These are phyloP conservation scores for Curvularia spicifera DNA, from an alignment of 2,329 filamentous ascomycete species.

Conservation along the genomic window DNA sequence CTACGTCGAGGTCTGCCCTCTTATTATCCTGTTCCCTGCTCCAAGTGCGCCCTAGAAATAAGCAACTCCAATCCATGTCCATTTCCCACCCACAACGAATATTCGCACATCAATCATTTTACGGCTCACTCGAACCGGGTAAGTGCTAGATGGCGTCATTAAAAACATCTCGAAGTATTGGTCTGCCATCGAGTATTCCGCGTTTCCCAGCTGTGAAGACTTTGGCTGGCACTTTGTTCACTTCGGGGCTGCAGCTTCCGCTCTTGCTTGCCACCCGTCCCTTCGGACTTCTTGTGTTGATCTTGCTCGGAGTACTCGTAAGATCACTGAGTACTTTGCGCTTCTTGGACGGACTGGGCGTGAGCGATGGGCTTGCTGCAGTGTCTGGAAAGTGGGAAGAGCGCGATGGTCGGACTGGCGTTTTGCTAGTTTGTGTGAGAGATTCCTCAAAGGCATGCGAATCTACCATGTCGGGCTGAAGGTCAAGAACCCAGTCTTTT, in stretches of 20 bases:
- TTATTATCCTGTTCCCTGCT: background rate
- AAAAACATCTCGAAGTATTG: conserved; percentile 76
- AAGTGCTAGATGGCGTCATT: conserved; percentile 58
- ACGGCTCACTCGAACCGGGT: background rate
- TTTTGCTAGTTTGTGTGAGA: conserved; percentile 47
- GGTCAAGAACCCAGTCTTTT: conserved; percentile 78
- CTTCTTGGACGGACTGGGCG: conserved; percentile 44
- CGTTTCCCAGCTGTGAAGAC: conserved; percentile 63
- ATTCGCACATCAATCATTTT: background rate
- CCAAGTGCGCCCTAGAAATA: background rate
- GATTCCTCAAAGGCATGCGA: conserved; percentile 71
- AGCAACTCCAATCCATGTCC: background rate
- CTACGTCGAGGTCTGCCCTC: background rate
- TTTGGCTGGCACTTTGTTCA: conserved; percentile 62
- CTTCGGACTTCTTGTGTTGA: conserved; percentile 26
- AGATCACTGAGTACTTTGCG: conserved; percentile 39
- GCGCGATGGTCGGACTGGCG: conserved; percentile 10
- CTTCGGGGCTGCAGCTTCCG: conserved; percentile 33
- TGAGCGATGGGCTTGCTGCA: conserved; percentile 11
- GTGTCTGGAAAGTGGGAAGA: background rate
- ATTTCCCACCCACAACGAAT: background rate
- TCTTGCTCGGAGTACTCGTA: conserved; percentile 12
- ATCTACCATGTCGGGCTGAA: conserved; percentile 69
- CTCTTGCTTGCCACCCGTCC: conserved; percentile 31
- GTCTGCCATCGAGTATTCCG: conserved; percentile 68